Conservation (phyloP, 176 grass and related monocot genomes). For the Hsuehochloa calcarea region DNA sequence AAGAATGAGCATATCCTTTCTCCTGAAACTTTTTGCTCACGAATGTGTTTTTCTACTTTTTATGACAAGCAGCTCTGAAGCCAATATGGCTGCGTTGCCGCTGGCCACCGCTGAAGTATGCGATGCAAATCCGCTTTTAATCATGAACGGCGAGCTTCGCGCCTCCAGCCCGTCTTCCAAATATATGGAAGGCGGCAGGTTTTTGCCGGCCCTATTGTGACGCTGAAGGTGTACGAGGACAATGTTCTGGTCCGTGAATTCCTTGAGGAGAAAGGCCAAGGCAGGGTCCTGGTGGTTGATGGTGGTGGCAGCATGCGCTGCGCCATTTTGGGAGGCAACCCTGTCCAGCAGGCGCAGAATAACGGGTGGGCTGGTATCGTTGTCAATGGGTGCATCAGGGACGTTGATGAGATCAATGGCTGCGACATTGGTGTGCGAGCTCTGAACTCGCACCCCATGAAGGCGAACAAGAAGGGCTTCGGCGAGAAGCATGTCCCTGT, state of each 20-base stretch:
- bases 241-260: constrained; percentile 80
- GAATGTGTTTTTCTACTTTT: neutral
- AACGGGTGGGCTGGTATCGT: constrained; percentile 84
- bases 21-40: neutral
- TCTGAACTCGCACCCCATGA: constrained; percentile 67
- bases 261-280: constrained; percentile 70
- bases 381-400: constrained; percentile 85
- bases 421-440: constrained; percentile 84
- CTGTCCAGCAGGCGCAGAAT: constrained; percentile 76
- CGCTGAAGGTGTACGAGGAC: constrained; percentile 88
- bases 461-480: constrained; percentile 78
- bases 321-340: constrained; percentile 79
- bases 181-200: constrained; percentile 69
- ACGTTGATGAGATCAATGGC: constrained; percentile 85
- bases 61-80: neutral
- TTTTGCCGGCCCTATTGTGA: constrained; percentile 71
- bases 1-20: neutral
- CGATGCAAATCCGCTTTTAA: constrained; percentile 63
- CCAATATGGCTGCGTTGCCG: constrained; percentile 55
- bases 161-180: constrained; percentile 74
- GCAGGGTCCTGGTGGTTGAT: constrained; percentile 67
- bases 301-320: constrained; percentile 81
- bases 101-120: constrained; percentile 80
- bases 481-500: constrained; percentile 72
- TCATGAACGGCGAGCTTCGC: constrained; percentile 60